Base-by-base conservation (phyloP, 1,139 yeast species). In the Candida sojae region DNA sequence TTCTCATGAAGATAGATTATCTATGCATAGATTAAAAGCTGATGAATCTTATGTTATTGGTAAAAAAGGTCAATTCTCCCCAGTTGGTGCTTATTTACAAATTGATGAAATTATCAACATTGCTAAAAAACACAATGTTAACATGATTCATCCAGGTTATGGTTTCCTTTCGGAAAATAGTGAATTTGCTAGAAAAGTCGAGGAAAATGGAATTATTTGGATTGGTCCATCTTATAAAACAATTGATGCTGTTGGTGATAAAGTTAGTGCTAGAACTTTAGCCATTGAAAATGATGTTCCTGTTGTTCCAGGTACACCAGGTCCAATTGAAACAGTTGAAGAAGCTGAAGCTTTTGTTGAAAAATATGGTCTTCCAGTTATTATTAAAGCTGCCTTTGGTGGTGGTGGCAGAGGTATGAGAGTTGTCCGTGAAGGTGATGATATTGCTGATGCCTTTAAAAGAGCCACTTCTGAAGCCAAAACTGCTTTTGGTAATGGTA, bases 371-470 rank as follows among this genome's bases (percentile, higher is more conserved):
- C 92, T 68, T 72, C 99, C 99, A 8, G 98, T 93, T 45, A 93
- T 93, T 68, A 92, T 93, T 71, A 93, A 93, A 74, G 99, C 99
- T 40, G 99, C 99, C 41, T 93, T 88, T 66, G 99, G 99, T 69
- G 99, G 99, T 74, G 99, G 99, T 79, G 99, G 99, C 64, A 86
- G 99, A 73, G 99, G 99, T 79, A 93, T 93, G 99, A 86, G 99
- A 75, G 98, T 93, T 46, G 99, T 95, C 44, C 81, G 96, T 65
- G 97, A 93, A 69, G 98, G 97, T 59, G 99, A 93, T 58, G 91
- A 86, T 65, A 84, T 93, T 54, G 85, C 69, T 46, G 98, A 93
- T 68, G 98, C 98, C 35, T 93, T 93, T 75, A 76, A 79, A 62
- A 86, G 99, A 72, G 99, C 99, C 40, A 84, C 88, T 39, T 87